Evolutionary conservation across 768 basidiomycete species (phyloP).

Genomic region (Cystofilobasidium macerans): DNA sequence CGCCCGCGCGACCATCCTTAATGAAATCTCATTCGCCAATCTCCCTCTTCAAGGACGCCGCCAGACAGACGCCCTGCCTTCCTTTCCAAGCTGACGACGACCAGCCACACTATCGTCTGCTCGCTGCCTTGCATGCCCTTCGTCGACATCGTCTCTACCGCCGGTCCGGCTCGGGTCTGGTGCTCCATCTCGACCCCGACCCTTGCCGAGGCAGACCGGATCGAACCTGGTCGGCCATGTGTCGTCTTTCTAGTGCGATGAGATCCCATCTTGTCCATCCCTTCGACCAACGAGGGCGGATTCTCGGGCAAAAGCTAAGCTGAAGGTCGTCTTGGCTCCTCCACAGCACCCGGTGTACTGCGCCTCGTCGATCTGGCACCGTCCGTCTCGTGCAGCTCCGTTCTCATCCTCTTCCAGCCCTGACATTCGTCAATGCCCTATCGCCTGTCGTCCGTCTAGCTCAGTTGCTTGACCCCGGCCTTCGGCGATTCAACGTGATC

Average conservation of each 20-base stretch:
- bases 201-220: neutral
- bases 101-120: neutral
- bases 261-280: neutral
- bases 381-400: constrained; percentile 5
- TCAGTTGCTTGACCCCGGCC: constrained; percentile 11
- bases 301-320: no score
- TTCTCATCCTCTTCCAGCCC: neutral
- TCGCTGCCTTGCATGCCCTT: constrained; percentile 1
- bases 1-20: no score
- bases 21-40: no score
- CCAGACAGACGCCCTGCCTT: no score
- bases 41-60: no score
- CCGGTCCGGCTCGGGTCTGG: constrained; percentile 4
- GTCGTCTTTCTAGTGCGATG: neutral
- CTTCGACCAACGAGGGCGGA: no score
- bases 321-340: no score
- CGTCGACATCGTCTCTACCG: constrained; percentile 10
- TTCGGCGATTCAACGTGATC: constrained; percentile 17
- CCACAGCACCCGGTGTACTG: constrained; percentile 1
- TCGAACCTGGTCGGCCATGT: neutral
- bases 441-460: neutral
- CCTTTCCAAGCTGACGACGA: neutral
- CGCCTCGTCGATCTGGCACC: constrained; percentile 19
- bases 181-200: constrained; percentile 18
- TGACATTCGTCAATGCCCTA: no score